Base-by-base conservation (phyloP, 139 green algal genomes). In the Picochlorum sp. region DNA sequence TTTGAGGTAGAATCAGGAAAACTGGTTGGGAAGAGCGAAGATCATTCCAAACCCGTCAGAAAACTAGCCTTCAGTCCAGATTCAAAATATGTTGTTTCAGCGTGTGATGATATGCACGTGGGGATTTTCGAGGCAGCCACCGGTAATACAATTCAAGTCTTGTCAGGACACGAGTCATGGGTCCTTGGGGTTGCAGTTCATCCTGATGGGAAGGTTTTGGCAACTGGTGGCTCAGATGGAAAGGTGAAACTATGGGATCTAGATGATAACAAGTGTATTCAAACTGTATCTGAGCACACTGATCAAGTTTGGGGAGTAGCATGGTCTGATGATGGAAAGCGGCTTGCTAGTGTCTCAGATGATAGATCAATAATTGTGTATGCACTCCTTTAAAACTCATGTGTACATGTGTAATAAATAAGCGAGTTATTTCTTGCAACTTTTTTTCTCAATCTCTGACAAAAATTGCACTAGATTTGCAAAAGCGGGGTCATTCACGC, bases 201-300 rank as follows among this genome's bases (percentile, higher is more conserved):
- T 69, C 88, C 90, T 4, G 66, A 72, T 56, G 87, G 88, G 20
- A 65, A 49, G 2, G 52, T 63, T 8, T 88, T 92, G 74, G 86
- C 75, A 16, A 92, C 80, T 11, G 76, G 78, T n/a, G 85, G 77
- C 56, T 83, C 69, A 49, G 90, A 96, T 68, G 63, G 63, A 23
- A 88, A 86, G 54, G 80, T 82, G 38, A 89, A 88, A 76, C 71
- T 97, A 67, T 97, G 87, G 87, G 90, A 97, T 68, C 56, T 97
- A 49, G 41, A 57, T 3, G 82, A 76, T 7, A 66, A 88, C 3
- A 81, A 77, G 1, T 88, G 81, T 44, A 76, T 69, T 50, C 80
- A 86, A 64, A 74, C 61, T 16, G 49, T 73, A 24, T 74, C 54
- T 45, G 79, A 84, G 23, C 60, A 71, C 38, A 57, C 18, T 20